phyloP scores from a whole-genome alignment of 352 stramenopile species.

The Phytophthora hybrid region DNA sequence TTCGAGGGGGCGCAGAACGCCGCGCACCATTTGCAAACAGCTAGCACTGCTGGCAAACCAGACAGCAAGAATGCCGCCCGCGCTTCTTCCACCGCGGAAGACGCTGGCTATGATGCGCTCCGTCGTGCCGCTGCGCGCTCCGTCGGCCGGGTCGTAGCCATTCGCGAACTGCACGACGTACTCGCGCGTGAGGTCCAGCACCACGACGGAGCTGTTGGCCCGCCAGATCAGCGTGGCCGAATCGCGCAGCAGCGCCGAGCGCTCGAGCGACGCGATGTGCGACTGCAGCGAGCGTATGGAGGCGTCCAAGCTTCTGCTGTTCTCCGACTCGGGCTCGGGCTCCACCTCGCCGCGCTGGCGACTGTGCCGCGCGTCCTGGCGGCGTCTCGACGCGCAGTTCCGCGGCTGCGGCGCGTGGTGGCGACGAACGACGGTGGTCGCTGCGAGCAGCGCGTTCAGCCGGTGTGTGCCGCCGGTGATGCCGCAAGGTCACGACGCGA shows the following conservation, averaged over 20 bases:
- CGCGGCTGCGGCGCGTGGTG: constrained; percentile 18
- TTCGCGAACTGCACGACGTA: constrained; percentile 56
- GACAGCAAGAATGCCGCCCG: too few species aligned
- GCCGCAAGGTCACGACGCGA: constrained; percentile 43
- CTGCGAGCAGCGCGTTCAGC: neutral
- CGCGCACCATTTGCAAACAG: too few species aligned
- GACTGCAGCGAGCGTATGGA: constrained; percentile 50
- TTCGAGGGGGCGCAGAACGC: too few species aligned
- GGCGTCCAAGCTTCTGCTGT: constrained; percentile 38
- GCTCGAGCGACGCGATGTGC: constrained; percentile 49
- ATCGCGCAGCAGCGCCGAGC: constrained; percentile 47
- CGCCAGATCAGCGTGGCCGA: constrained; percentile 49
- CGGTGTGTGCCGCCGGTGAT: constrained; percentile 21
- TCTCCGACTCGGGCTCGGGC: constrained; percentile 19
- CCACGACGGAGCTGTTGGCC: constrained; percentile 49
- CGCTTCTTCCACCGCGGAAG: too few species aligned
- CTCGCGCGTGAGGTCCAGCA: constrained; percentile 49
- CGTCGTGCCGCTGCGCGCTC: constrained; percentile 13
- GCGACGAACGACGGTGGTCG: constrained; percentile 2
- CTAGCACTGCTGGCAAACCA: too few species aligned
- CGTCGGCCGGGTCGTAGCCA: constrained; percentile 46
- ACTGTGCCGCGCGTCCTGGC: constrained; percentile 11
- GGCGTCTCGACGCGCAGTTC: constrained; percentile 45
- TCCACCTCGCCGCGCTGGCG: constrained; percentile 11
- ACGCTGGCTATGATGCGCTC: constrained; percentile 46